phyloP scores from a whole-genome alignment of 139 green algal genomes.

The Micractinium conductrix region DNA sequence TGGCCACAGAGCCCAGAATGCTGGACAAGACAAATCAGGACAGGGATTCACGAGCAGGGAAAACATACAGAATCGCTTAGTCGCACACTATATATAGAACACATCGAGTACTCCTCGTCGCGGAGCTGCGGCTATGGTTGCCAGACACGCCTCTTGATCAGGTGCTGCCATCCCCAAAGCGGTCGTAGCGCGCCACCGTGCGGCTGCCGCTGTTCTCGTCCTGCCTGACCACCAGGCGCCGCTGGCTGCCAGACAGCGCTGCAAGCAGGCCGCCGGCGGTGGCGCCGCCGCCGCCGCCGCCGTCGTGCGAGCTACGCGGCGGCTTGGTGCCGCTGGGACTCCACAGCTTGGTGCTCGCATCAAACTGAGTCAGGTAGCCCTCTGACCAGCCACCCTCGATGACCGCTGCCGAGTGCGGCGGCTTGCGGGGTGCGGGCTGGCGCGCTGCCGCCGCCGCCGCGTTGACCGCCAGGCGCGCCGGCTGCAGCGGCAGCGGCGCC shows the following conservation, averaged over 20 bases:
- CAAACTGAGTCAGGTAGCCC: background rate
- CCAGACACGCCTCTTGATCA: background rate
- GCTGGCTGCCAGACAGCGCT: background rate
- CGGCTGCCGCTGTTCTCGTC: conserved; percentile 24
- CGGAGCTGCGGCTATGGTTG: too few species aligned
- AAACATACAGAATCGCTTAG: too few species aligned
- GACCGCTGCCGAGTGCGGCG: background rate
- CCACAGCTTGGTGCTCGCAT: background rate
- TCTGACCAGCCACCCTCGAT: background rate
- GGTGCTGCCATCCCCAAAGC: background rate
- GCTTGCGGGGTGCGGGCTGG: background rate
- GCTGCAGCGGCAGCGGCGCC: conserved; percentile 16
- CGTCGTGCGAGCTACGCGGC: too few species aligned
- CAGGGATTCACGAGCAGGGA: too few species aligned
- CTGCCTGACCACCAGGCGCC: background rate
- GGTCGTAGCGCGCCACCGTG: background rate
- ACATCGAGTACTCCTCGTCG: too few species aligned
- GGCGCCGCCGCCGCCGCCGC: background rate
- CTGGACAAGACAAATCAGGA: too few species aligned
- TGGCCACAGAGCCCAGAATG: too few species aligned
- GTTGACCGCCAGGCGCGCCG: background rate
- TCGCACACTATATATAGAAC: too few species aligned
- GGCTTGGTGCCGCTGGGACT: background rate
- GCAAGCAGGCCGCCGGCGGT: background rate
- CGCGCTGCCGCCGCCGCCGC: too few species aligned